Evolutionary conservation across 257 asterid genomes (phyloP).

Genomic region (Solanum rostratum): DNA sequence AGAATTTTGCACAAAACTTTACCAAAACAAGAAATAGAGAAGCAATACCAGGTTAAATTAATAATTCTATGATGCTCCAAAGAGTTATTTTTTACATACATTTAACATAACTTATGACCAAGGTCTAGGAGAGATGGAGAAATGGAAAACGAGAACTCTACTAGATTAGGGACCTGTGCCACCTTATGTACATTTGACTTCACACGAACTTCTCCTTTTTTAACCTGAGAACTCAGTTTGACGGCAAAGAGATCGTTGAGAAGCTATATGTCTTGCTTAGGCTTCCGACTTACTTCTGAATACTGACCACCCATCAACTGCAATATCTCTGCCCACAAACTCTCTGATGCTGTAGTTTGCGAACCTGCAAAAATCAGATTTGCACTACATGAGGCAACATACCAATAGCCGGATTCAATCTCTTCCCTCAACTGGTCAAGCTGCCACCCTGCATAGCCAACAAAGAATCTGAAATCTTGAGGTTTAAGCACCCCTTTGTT

Average conservation of each 20-base stretch:
- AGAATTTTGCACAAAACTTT: not conserved
- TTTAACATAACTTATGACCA: not conserved
- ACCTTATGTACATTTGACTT: slow-evolving; percentile 7
- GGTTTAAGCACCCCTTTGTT: slow-evolving; percentile 56
- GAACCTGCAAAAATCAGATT: slow-evolving; percentile 49
- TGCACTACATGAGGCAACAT: slow-evolving; percentile 81
- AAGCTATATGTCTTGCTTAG: slow-evolving; percentile 70
- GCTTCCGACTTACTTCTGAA: slow-evolving; percentile 90
- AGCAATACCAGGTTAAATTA: not conserved
- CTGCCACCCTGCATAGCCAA: slow-evolving; percentile 96
- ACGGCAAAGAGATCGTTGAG: not conserved
- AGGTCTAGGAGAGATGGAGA: not conserved
- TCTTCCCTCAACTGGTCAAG: slow-evolving; percentile 75
- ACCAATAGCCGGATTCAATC: slow-evolving; percentile 75
- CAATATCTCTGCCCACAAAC: slow-evolving; percentile 85
- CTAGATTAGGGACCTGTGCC: not conserved
- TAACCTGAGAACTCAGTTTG: not conserved
- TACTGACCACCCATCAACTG: slow-evolving; percentile 93
- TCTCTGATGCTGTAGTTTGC: slow-evolving; percentile 37
- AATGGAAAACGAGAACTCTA: not conserved
- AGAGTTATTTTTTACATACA: not conserved
- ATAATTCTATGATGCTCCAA: not conserved
- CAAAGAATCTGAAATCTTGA: slow-evolving; percentile 74
- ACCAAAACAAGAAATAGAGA: not conserved
- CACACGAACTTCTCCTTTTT: not conserved